A percentile compares a stretch with the other conserved stretches of the same genome.
phyloP scores from a whole-genome alignment of 2,329 filamentous ascomycete species.

The Penicillium sp. region DNA sequence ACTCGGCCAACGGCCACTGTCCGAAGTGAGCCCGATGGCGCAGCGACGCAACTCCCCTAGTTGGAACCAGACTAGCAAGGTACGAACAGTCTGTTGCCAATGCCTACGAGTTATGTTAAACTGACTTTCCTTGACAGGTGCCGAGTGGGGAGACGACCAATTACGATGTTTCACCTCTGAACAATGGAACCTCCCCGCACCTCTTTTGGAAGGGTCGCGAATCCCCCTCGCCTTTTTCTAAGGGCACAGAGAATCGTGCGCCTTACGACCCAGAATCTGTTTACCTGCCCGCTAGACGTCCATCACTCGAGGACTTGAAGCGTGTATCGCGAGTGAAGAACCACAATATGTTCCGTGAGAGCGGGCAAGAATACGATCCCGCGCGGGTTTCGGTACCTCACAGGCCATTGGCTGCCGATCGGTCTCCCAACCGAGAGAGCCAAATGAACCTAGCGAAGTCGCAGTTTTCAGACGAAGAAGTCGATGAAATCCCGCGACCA shows the following conservation, averaged over 20 bases:
- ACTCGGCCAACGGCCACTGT: conserved; percentile 69
- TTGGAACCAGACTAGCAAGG: conserved; percentile 75
- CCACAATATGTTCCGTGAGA: conserved; percentile 94
- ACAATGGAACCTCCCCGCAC: conserved; percentile 67
- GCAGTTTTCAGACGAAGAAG: conserved; percentile 21
- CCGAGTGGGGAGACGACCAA: conserved; percentile 74
- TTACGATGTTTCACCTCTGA: conserved; percentile 79
- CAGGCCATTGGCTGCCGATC: conserved; percentile 69
- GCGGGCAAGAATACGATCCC: conserved; percentile 90
- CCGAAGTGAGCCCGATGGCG: conserved; percentile 84
- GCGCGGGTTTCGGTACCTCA: conserved; percentile 74
- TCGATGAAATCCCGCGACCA: conserved; percentile 32
- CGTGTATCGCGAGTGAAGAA: conserved; percentile 95
- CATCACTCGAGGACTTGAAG: conserved; percentile 93
- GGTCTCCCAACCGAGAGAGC: conserved; percentile 59
- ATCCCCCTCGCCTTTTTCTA: conserved; percentile 65
- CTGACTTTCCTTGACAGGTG: conserved; percentile 59
- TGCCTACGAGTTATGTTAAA: not conserved
- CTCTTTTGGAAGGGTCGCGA: conserved; percentile 84
- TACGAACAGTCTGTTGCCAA: conserved; percentile 41
- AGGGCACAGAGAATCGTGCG: conserved; percentile 68
- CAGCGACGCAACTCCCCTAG: conserved; percentile 89
- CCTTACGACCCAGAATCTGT: conserved; percentile 61
- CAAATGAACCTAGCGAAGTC: conserved; percentile 69
- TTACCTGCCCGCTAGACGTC: conserved; percentile 73